phyloP scores from a whole-genome alignment of 441 rosid species.

The Flueggea neowawraea region DNA sequence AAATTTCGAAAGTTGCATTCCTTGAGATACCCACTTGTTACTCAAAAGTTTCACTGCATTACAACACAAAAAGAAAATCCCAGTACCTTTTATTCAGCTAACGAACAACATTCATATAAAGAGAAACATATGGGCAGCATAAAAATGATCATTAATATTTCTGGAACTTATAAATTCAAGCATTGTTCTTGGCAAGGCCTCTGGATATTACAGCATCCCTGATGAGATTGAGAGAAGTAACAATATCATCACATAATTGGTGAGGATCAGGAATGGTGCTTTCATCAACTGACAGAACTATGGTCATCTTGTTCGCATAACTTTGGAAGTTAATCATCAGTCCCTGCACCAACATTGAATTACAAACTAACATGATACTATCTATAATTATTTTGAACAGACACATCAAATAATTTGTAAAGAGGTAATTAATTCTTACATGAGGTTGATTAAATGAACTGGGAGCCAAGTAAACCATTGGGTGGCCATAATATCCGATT shows the following conservation, averaged over 20 bases:
- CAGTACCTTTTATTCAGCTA: too few species aligned
- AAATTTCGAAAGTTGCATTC: too few species aligned
- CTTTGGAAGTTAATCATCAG: conserved; percentile 40
- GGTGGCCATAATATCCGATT: conserved; percentile 15
- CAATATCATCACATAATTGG: conserved; percentile 31
- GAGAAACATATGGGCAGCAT: too few species aligned
- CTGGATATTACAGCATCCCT: conserved; percentile 19
- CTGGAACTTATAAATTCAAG: too few species aligned
- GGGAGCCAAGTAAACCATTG: conserved; percentile 18
- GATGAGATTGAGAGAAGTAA: conserved; percentile 22
- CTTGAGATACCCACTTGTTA: too few species aligned
- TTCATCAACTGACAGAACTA: conserved; percentile 34
- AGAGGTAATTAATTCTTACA: conserved; percentile 1
- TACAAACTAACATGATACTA: background rate
- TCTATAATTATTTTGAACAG: background rate
- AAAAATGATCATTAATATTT: too few species aligned
- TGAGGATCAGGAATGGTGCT: conserved; percentile 29
- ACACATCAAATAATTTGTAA: background rate
- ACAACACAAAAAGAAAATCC: too few species aligned
- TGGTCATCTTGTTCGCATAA: conserved; percentile 29
- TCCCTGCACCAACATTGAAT: conserved; percentile 18
- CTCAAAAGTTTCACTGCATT: too few species aligned
- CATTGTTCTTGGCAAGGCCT: background rate
- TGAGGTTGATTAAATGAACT: conserved; percentile 20
- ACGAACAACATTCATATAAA: too few species aligned